Evolutionary conservation across 345 rosid species (phyloP), one percentile per base, ranked within the genome.

Genomic region (Pistacia atlantica): DNA sequence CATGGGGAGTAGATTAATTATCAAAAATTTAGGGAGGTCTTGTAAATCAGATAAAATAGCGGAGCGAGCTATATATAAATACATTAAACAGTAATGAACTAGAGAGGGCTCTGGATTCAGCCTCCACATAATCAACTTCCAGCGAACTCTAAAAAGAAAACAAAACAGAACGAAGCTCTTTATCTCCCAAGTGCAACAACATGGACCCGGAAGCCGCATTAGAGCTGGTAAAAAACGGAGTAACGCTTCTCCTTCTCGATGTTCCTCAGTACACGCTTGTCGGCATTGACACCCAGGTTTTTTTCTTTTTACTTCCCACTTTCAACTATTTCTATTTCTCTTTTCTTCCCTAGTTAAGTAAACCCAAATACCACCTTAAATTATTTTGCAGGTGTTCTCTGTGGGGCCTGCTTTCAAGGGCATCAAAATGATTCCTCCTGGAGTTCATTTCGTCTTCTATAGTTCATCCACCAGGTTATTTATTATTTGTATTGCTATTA

Each of bases 401-500:
- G 92, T 87, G 0, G 99, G 97, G 14, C 93, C 97, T 22, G 75
- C 72, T 73, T 96, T 93, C 76, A 90, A 88, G 83, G 99, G 99
- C 55, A 86, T 93, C 54, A 96, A 96, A 88, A 93, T 96, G 99
- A 90, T 93, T 73, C 98, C 99, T 58, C 93, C 97, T 55, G 98
- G 98, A 51, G 84, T 89, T 81, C 98, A 96, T 86, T 92, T 96
- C 80, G 80, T 92, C 2, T 96, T 82, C 76, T 96, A 90, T 62
- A 89, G 97, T 80, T 88, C 98, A 60, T 88, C 97, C 1, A 88
- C 83, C 87, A 86, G 98, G 99, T 92, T 77, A 4, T 56, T 46
- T 60, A 12, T 54, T 13, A 2, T 54, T 54, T 54, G 18, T 17
- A 11, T 10, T 17, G 28, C 35, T 55, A 5, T 22, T 62, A 62